Conservation (phyloP, 352 stramenopile genomes). For the Pythium guiyangense region DNA sequence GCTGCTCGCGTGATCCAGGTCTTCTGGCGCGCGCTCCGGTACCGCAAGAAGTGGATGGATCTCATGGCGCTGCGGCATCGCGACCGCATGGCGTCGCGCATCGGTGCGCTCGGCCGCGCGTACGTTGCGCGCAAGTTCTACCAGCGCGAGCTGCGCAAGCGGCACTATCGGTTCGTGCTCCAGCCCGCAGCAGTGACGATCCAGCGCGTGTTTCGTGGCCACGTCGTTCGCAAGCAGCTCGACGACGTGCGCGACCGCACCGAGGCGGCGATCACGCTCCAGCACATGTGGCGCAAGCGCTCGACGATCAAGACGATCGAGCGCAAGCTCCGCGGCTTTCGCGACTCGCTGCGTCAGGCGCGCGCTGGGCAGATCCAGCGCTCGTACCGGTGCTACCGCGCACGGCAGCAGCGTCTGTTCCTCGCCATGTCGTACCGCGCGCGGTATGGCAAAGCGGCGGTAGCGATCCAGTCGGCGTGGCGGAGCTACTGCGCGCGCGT, state of each 20-base stretch:
- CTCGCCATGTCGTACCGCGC: slow-evolving; percentile 34
- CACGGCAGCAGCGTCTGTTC: slow-evolving; percentile 34
- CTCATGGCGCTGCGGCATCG: slow-evolving; percentile 37
- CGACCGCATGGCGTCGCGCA: slow-evolving; percentile 56
- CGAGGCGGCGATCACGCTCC: slow-evolving; percentile 66
- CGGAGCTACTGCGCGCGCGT: slow-evolving; percentile 56
- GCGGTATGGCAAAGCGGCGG: slow-evolving; percentile 39
- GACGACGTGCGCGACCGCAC: slow-evolving; percentile 50
- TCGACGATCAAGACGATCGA: slow-evolving; percentile 42
- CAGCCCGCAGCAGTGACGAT: slow-evolving; percentile 43
- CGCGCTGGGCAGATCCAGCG: slow-evolving; percentile 49
- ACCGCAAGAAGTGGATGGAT: slow-evolving; percentile 43
- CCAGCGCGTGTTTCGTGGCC: slow-evolving; percentile 68
- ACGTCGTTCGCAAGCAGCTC: slow-evolving; percentile 43
- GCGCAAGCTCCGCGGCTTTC: slow-evolving; percentile 34
- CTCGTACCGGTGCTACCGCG: slow-evolving; percentile 53
- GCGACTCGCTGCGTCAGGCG: slow-evolving; percentile 28
- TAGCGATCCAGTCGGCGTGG: slow-evolving; percentile 73
- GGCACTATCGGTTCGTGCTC: slow-evolving; percentile 36
- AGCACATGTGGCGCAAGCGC: slow-evolving; percentile 65
- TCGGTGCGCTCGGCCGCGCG: slow-evolving; percentile 54
- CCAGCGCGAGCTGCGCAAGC: slow-evolving; percentile 36
- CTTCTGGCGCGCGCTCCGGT: slow-evolving; percentile 41
- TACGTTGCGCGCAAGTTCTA: slow-evolving; percentile 59
- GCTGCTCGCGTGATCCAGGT: slow-evolving; percentile 44